phyloP scores from a whole-genome alignment of 768 basidiomycete genomes.

The Amanita subjunquillea region DNA sequence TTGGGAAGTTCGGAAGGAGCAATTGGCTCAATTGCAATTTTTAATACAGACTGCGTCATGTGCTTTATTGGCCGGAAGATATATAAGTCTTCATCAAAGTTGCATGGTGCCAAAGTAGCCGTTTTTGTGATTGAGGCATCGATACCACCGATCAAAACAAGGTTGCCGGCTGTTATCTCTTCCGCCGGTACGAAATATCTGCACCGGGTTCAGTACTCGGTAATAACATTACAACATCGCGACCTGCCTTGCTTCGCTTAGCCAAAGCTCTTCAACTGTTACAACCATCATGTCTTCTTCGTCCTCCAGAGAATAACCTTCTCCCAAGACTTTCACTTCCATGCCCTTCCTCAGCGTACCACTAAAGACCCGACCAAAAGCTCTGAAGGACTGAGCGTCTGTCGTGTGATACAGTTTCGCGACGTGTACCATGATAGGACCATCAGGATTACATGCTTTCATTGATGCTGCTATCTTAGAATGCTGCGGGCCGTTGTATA shows the following conservation, averaged over 20 bases:
- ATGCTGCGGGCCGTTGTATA: constrained; percentile 83
- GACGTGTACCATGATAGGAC: constrained; percentile 88
- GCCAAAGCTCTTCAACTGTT: constrained; percentile 80
- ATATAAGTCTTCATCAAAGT: constrained; percentile 78
- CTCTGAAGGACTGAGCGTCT: constrained; percentile 93
- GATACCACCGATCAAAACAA: constrained; percentile 87
- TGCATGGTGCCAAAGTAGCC: constrained; percentile 70
- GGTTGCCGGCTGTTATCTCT: constrained; percentile 84
- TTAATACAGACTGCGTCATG: constrained; percentile 93
- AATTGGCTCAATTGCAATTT: constrained; percentile 97
- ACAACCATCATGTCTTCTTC: constrained; percentile 95
- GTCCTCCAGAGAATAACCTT: constrained; percentile 97
- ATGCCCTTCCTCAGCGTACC: constrained; percentile 81
- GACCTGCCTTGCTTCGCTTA: constrained; percentile 78
- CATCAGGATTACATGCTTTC: constrained; percentile 73
- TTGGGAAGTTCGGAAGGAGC: constrained; percentile 96
- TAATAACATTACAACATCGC: background rate
- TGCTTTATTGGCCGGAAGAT: constrained; percentile 97
- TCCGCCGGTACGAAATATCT: constrained; percentile 90
- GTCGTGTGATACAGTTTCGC: constrained; percentile 94
- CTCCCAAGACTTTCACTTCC: constrained; percentile 92
- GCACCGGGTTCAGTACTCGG: constrained; percentile 6
- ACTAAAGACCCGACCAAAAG: constrained; percentile 90
- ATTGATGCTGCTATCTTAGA: constrained; percentile 72
- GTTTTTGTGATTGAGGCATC: constrained; percentile 94